phyloP scores from a whole-genome alignment of 768 basidiomycete species.

The Boletus coccyginus region DNA sequence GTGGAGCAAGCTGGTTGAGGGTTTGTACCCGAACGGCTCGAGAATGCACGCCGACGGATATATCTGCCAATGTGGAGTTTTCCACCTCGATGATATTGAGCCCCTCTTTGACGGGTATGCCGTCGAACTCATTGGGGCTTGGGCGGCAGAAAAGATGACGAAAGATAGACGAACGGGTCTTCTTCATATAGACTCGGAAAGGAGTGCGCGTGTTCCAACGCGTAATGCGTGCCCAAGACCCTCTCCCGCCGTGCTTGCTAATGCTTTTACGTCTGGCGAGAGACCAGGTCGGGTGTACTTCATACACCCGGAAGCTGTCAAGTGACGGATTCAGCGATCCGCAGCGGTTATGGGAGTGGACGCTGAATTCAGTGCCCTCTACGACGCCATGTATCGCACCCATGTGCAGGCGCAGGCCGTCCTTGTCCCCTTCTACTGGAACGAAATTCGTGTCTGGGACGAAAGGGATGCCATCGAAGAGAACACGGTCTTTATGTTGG shows the following conservation, averaged over 20 bases:
- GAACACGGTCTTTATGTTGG: conserved; percentile 41
- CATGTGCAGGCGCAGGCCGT: conserved; percentile 48
- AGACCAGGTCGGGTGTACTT: conserved; percentile 59
- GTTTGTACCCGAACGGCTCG: conserved; percentile 43
- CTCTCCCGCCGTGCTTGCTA: conserved; percentile 32
- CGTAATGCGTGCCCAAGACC: conserved; percentile 54
- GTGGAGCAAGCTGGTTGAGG: conserved; percentile 41
- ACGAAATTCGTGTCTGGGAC: conserved; percentile 46
- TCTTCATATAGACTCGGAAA: conserved; percentile 53
- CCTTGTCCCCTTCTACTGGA: conserved; percentile 39
- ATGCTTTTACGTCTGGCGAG: conserved; percentile 42
- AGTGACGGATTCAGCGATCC: conserved; percentile 56
- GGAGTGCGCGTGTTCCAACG: conserved; percentile 55
- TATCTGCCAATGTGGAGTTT: conserved; percentile 43
- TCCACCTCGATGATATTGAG: conserved; percentile 47
- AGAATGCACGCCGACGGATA: conserved; percentile 45
- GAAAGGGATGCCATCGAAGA: conserved; percentile 61
- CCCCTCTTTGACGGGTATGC: conserved; percentile 36
- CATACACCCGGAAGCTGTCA: conserved; percentile 47
- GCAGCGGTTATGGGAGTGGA: conserved; percentile 61
- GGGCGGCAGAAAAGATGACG: conserved; percentile 42
- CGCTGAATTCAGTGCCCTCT: conserved; percentile 58
- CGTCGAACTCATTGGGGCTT: conserved; percentile 30
- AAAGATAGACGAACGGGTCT: conserved; percentile 45
- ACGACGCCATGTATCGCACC: conserved; percentile 63